Evolutionary conservation across 257 asterid species (phyloP).

Genomic region (Primulina huaijiensis): DNA sequence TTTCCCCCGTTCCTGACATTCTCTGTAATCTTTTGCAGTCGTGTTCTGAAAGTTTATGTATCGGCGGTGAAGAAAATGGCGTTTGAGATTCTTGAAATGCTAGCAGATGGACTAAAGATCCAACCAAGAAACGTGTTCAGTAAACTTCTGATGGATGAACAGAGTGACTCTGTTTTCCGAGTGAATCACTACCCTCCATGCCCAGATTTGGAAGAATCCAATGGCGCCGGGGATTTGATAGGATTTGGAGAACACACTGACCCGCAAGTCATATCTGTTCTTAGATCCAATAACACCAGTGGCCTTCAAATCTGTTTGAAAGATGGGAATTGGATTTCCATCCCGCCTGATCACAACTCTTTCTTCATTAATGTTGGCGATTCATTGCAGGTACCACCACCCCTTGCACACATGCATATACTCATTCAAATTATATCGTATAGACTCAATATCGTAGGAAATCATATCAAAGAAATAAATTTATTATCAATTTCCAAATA

Average conservation of each 20-base stretch:
- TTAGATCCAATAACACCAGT: slow-evolving; percentile 70
- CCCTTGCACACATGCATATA: neutral
- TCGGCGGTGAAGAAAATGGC: slow-evolving; percentile 55
- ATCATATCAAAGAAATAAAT: no score
- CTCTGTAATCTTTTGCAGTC: slow-evolving; percentile 14
- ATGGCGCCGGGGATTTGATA: slow-evolving; percentile 32
- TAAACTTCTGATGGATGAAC: slow-evolving; percentile 52
- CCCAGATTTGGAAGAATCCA: slow-evolving; percentile 36
- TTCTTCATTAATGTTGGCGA: slow-evolving; percentile 84
- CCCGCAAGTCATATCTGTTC: slow-evolving; percentile 81
- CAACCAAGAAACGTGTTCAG: slow-evolving; percentile 40
- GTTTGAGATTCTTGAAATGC: slow-evolving; percentile 50
- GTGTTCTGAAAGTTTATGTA: slow-evolving; percentile 38
- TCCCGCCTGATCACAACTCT: slow-evolving; percentile 74
- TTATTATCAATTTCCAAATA: no score
- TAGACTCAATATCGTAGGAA: neutral
- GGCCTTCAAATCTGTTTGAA: slow-evolving; percentile 68
- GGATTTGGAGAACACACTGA: slow-evolving; percentile 87
- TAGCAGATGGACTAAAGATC: slow-evolving; percentile 55
- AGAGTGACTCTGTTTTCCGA: slow-evolving; percentile 64
- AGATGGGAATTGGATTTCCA: slow-evolving; percentile 64
- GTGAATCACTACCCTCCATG: slow-evolving; percentile 68
- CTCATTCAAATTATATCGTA: neutral
- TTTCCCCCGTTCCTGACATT: neutral
- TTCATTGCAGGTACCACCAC: slow-evolving; percentile 64